Conservation (phyloP, 78 protist genomes). For the Cavenderia fasciculata region DNA sequence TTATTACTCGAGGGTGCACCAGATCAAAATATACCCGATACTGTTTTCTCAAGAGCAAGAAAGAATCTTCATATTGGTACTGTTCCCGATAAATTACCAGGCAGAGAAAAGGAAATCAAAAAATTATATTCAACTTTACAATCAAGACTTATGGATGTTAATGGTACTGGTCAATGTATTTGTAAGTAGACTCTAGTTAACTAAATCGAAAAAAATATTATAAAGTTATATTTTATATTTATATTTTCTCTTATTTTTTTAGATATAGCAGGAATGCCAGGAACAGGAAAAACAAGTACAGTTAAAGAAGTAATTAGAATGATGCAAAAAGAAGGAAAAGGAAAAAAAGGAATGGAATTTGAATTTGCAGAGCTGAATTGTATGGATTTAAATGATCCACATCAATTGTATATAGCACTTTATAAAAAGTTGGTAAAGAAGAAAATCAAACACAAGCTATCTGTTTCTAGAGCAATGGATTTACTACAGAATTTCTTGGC, state of each 20-base stretch:
- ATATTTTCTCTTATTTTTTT: no score
- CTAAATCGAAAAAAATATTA: no score
- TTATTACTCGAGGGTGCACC: no score
- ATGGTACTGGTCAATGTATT: slow-evolving; percentile 41
- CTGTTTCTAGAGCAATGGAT: slow-evolving; percentile 4
- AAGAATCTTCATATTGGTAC: slow-evolving; percentile 18
- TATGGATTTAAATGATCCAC: slow-evolving; percentile 54
- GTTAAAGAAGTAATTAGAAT: slow-evolving; percentile 73
- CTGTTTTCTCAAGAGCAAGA: slow-evolving; percentile 30
- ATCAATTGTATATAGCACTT: slow-evolving; percentile 6
- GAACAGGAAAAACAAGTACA: slow-evolving; percentile 91
- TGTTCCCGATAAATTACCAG: slow-evolving; percentile 33
- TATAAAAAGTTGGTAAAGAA: slow-evolving; percentile 14
- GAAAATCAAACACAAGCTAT: neutral
- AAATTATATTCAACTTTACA: slow-evolving; percentile 10
- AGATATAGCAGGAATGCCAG: slow-evolving; percentile 90
- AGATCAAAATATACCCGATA: no score
- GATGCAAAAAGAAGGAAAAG: neutral
- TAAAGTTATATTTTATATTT: no score
- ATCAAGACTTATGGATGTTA: neutral
- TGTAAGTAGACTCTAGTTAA: no score
- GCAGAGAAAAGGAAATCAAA: slow-evolving; percentile 64
- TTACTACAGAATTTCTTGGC: neutral
- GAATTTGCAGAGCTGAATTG: slow-evolving; percentile 57
- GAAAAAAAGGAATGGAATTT: neutral